A percentile compares a stretch with the other conserved stretches of the same genome.
Conservation (phyloP, 2,329 filamentous ascomycete species). For the Colletotrichum falcatum region DNA sequence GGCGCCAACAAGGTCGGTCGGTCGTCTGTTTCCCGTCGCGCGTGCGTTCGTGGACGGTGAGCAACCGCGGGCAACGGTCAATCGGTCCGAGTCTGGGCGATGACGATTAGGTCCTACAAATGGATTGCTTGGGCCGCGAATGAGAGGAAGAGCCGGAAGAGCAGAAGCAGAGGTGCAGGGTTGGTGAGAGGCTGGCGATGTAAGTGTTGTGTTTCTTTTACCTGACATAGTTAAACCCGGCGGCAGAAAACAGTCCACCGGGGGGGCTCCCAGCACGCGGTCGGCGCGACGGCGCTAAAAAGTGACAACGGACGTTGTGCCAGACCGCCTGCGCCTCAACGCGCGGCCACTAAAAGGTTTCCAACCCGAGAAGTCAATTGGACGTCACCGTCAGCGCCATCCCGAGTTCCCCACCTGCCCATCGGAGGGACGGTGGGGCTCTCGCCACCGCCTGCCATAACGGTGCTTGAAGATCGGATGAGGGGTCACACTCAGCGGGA, state of each 20-base stretch:
- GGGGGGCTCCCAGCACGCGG: constrained; percentile 7
- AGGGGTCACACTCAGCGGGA: constrained; percentile 30
- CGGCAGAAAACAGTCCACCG: constrained; percentile 35
- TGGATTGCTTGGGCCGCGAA: background rate
- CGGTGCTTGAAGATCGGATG: constrained; percentile 30
- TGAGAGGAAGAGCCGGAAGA: background rate
- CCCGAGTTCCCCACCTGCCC: constrained; percentile 10
- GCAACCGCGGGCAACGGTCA: background rate
- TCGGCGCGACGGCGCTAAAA: constrained; percentile 24
- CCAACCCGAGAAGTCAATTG: constrained; percentile 4
- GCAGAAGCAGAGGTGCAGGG: constrained; percentile 2
- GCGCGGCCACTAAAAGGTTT: constrained; percentile 20
- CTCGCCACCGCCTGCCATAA: constrained; percentile 34
- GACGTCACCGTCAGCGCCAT: constrained; percentile 16
- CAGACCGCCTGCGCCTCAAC: constrained; percentile 17
- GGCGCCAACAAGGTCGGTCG: background rate
- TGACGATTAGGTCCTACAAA: background rate
- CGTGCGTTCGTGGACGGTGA: background rate
- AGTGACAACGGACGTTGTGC: background rate
- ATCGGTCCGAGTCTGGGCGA: background rate
- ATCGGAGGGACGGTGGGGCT: background rate
- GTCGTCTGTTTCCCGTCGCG: background rate
- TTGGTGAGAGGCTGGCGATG: constrained; percentile 21
- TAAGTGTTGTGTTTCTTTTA: constrained; percentile 36
- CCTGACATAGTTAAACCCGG: constrained; percentile 39